Base-by-base conservation (phyloP, 129 eudicot species). In the Escallonia herrerae region DNA sequence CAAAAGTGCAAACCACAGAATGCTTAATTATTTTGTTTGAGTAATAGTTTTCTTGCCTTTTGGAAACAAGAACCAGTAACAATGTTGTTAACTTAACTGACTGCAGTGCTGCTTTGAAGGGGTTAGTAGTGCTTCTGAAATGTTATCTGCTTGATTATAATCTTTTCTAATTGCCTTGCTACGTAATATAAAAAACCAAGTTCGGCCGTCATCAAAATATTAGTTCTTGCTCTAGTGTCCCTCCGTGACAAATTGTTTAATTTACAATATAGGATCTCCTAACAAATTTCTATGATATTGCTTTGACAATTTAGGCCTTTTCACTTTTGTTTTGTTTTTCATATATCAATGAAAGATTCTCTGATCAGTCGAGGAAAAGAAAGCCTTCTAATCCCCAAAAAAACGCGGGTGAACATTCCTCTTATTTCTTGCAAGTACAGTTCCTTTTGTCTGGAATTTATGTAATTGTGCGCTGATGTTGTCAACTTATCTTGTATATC, bases 301-400 rank as follows among this genome's bases (percentile, higher is more conserved):
- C 33, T 4, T 40, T 3, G 7, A 37, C 69, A 4, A 52, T 61
- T 9, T 37, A 4, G 7, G 40, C 2, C 7, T 15, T 43, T 13
- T 22, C 1, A 6, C 4, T 52, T 48, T 42, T 66, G 42, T 41
- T 40, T 59, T 49, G 38, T 58, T 56, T n/a, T 47, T 43, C 39
- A 89, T 95, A 80, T 89, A 57, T 76, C 86, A 40, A 73, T 83
- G 90, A 79, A 72, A 67, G 83, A 79, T 62, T 78, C 86, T 7
- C 67, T 70, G 42, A 77, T 89, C 37, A 74, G 74, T 67, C 76
- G 58, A 74, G 96, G 96, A 76, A 89, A 89, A 65, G 90, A 89
- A 74, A 81, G 82, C 68, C 96, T 89, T 55, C 74, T 89, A 61
- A 89, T 89, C 75, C 96, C 96, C 41, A 82, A 86, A 76, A 79